Percentiles rank a stretch among this genome's conserved stretches.
Conservation (phyloP, 2,329 filamentous ascomycete species). For the Xylariaceae sp. region DNA sequence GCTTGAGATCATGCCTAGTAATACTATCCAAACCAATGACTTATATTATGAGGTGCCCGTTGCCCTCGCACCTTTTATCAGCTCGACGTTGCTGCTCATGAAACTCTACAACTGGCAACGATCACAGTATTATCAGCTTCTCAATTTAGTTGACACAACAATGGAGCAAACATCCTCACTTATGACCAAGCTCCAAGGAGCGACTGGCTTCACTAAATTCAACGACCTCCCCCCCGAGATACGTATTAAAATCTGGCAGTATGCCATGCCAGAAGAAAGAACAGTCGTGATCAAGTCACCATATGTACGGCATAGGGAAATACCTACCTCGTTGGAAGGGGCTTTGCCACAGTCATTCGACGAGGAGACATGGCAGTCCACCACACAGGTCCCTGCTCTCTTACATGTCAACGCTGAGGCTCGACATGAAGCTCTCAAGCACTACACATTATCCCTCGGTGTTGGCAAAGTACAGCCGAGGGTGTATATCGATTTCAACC, state of each 20-base stretch:
- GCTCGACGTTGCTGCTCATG: conserved; percentile 27
- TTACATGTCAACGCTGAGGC: conserved; percentile 43
- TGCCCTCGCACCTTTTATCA: conserved; percentile 29
- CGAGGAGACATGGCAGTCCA: conserved; percentile 39
- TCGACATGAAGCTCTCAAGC: conserved; percentile 41
- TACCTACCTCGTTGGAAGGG: conserved; percentile 36
- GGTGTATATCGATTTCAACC: conserved; percentile 41
- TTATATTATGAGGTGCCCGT: conserved; percentile 35
- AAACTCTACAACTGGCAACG: conserved; percentile 29
- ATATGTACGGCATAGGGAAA: conserved; percentile 11
- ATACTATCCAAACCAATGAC: conserved; percentile 16
- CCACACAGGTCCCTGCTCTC: conserved; percentile 39
- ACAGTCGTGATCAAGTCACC: conserved; percentile 40
- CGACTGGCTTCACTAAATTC: conserved; percentile 37
- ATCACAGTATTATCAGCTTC: conserved; percentile 30
- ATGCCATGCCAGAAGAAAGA: conserved; percentile 39
- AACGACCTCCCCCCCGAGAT: conserved; percentile 41
- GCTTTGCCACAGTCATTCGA: conserved; percentile 26
- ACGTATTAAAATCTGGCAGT: conserved; percentile 43
- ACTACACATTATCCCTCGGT: conserved; percentile 39
- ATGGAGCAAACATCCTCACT: conserved; percentile 34
- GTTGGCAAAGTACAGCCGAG: conserved; percentile 33
- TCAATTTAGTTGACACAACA: conserved; percentile 30
- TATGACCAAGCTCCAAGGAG: conserved; percentile 17
- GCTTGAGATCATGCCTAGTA: conserved; percentile 29